Percentiles rank a stretch among this genome's conserved stretches.
Evolutionary conservation across 352 stramenopile genomes (phyloP).

Genomic region (Pythium vanterpoolii): DNA sequence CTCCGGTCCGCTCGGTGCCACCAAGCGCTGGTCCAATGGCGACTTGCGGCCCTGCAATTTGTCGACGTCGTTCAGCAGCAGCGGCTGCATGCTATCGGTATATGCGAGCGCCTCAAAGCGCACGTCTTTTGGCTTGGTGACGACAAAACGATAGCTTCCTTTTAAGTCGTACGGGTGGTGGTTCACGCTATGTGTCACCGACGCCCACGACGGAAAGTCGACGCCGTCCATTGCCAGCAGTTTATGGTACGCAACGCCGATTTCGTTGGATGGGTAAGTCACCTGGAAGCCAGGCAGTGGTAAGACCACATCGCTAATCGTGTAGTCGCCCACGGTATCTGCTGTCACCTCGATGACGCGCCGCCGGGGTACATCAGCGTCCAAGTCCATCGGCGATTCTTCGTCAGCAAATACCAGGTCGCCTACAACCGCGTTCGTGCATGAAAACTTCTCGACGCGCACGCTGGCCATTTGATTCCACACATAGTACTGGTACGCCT

Average conservation of each 20-base stretch:
- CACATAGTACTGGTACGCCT: conserved; percentile 92
- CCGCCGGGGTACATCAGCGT: not conserved
- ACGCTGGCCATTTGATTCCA: conserved; percentile 95
- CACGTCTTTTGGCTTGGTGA: conserved; percentile 42
- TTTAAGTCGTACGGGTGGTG: conserved; percentile 47
- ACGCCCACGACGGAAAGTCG: conserved; percentile 28
- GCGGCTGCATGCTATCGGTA: conserved; percentile 64
- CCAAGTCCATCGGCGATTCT: not conserved
- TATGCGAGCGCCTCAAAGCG: conserved; percentile 73
- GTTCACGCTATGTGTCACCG: conserved; percentile 35
- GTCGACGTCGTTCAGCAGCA: conserved; percentile 87
- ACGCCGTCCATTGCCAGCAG: conserved; percentile 34
- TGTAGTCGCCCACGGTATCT: conserved; percentile 84
- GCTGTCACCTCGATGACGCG: conserved; percentile 70
- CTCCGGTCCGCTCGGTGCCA: not conserved
- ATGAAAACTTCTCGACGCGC: conserved; percentile 54
- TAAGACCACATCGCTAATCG: conserved; percentile 92
- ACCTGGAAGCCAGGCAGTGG: conserved; percentile 91
- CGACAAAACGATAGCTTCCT: conserved; percentile 66
- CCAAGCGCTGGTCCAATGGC: conserved; percentile 3
- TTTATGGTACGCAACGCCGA: conserved; percentile 28
- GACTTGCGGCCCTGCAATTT: conserved; percentile 17
- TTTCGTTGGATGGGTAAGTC: conserved; percentile 76
- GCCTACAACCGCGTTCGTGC: not conserved
- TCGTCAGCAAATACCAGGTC: conserved; percentile 16